Evolutionary conservation across 768 basidiomycete species (phyloP).

Genomic region (Suillus decipiens): DNA sequence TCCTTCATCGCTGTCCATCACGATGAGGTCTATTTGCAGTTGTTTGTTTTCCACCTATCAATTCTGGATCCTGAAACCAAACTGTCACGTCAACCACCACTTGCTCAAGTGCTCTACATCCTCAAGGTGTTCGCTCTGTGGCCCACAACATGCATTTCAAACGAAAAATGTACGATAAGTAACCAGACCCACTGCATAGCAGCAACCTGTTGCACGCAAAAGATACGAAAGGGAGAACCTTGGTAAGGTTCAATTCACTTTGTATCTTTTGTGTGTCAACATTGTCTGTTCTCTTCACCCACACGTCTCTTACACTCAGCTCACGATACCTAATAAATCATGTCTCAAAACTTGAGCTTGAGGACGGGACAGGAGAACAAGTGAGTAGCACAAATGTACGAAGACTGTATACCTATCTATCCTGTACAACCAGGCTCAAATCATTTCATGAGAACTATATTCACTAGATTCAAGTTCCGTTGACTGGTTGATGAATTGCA

Average conservation of each 20-base stretch:
- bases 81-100: neutral
- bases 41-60: neutral
- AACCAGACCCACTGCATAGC: neutral
- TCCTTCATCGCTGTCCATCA: conserved; percentile 28
- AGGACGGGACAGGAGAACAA: neutral
- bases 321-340: neutral
- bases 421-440: neutral
- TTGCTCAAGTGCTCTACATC: neutral
- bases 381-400: neutral
- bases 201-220: neutral
- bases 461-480: neutral
- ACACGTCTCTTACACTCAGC: neutral
- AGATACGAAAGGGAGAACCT: neutral
- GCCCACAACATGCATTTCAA: neutral
- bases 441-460: neutral
- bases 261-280: neutral
- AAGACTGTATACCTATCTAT: neutral
- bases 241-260: neutral
- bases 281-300: neutral
- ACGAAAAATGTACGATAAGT: neutral
- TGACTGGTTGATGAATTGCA: neutral
- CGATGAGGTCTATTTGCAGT: neutral
- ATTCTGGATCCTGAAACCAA: neutral
- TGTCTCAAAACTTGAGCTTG: neutral
- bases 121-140: neutral